Base-by-base conservation (phyloP, 805 yeast species). In the Myxozyma neotropica region DNA sequence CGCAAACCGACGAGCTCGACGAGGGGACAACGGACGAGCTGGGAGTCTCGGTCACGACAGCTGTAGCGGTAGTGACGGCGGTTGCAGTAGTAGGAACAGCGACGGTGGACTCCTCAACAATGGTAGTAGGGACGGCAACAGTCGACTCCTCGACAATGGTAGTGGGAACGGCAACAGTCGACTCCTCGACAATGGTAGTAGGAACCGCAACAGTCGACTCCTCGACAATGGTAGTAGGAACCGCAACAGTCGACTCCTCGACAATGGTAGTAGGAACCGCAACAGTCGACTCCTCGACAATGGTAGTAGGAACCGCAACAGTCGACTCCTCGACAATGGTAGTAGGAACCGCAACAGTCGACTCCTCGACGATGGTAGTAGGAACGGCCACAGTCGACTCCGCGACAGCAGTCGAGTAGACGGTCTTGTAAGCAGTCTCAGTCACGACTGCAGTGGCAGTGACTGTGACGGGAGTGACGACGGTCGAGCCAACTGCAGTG, bases 1-100 rank as follows among this genome's bases (percentile, higher is more conserved):
- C 58, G 51, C 65, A 61, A 42, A 46, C 54, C 2, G 65, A 61
- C 19, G 65, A 45, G 1, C 61, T 17, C 24, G 65, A 49, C n/a
- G 59, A 19, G 5, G 63, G 8, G 13, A 58, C 5, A 40, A 64
- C 23, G 19, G 59, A 19, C 1, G 65, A 13, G 35, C 58, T 36
- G 12, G 60, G 44, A 13, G 61, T 21, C 5, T 53, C 53, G 38
- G 46, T 35, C 23, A 56, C 17, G 24, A 64, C 35, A 3, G 63
- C 49, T 8, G 65, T 52, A 12, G 64, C 39, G 31, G 56, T 8
- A 21, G 57, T 15, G 21, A 47, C 19, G 19, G 23, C 44, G 12
- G 59, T 40, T 3, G 63, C 44, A n/a, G 59, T 59, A 12, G 63
- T 55, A 26, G 63, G 58, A 35, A 26, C 53, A 10, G 39, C 46